A percentile compares a stretch with the other conserved stretches of the same genome.
phyloP scores from a whole-genome alignment of 2,329 filamentous ascomycete genomes.

The Blumeriella jaapii region DNA sequence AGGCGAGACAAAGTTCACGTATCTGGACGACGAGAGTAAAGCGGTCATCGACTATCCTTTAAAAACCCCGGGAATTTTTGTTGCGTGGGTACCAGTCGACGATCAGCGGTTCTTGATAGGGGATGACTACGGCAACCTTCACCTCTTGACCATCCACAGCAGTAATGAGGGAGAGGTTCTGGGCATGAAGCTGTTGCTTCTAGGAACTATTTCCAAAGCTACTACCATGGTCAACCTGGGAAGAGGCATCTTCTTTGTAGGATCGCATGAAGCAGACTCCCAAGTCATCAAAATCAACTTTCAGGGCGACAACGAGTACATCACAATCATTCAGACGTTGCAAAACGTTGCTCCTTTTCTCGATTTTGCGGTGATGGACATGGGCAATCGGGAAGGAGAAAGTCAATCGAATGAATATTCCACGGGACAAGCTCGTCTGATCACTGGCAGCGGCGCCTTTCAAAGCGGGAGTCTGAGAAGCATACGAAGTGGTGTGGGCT shows the following conservation, averaged over 20 bases:
- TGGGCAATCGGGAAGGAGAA: conserved; percentile 74
- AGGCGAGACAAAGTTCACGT: conserved; percentile 71
- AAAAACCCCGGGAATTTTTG: conserved; percentile 69
- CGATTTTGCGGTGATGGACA: conserved; percentile 93
- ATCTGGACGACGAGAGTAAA: conserved; percentile 69
- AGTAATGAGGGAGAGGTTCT: conserved; percentile 55
- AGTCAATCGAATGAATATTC: conserved; percentile 81
- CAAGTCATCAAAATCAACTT: conserved; percentile 61
- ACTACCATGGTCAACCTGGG: conserved; percentile 70
- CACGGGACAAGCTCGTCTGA: conserved; percentile 85
- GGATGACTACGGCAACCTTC: conserved; percentile 80
- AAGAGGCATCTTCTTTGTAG: conserved; percentile 65
- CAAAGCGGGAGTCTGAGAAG: conserved; percentile 81
- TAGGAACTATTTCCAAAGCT: conserved; percentile 61
- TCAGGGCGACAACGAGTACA: conserved; percentile 36
- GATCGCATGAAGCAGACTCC: conserved; percentile 86
- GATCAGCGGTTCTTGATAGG: conserved; percentile 74
- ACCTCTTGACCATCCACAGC: conserved; percentile 70
- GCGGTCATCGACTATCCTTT: conserved; percentile 53
- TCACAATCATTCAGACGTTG: conserved; percentile 60
- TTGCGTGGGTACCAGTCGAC: conserved; percentile 83
- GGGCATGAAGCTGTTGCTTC: conserved; percentile 56
- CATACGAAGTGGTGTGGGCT: conserved; percentile 83
- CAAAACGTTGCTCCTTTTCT: conserved; percentile 83
- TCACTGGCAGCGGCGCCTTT: conserved; percentile 85